Evolutionary conservation across 345 rosid genomes (phyloP), one percentile per base, ranked within the genome.

Genomic region (Camelina laxa): DNA sequence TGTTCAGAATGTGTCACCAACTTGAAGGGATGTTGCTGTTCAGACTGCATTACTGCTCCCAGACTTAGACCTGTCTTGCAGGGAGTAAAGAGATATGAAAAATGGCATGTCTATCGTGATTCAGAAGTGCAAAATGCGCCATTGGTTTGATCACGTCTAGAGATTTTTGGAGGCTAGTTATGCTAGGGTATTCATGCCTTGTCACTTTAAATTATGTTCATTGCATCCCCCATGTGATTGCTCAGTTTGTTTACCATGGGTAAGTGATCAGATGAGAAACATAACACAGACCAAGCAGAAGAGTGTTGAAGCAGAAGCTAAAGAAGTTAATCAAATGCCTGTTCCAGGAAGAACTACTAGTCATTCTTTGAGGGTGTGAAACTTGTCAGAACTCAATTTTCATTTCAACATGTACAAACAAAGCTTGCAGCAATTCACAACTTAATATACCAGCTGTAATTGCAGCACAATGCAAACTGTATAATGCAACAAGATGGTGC

Each of bases 51-150:
- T 4, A 78, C 82, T 60, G 94, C 97, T 30, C 85, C 90, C 57
- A 92, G 97, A 42, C 79, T 84, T 67, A 86, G 99, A 77, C 97
- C 99, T 22, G 79, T 89, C 75, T 84, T 95, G 63, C 87, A 89
- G 48, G 91, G 89, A 31, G 60, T 81, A 70, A 87, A 90, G 65
- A 87, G 99, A 88, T 95, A 90, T 83, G 57, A 80, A 73, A 95
- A 89, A 69, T 95, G 99, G 97, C 87, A 90, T 70, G 67, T 80
- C 2, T 92, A 95, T 78, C 82, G 90, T 12, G 88, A 87, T 79
- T 53, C 75, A 30, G 72, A 74, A 68, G 31, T 73, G 42, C 84
- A 85, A 76, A 67, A 15, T 42, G 31, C 62, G 67, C 69, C 78
- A 59, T 67, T 31, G 16, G 20, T 72, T 30, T 70, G 74, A 65